phyloP scores from a whole-genome alignment of 2,329 filamentous ascomycete genomes.

The Chaetomiaceae sp. region DNA sequence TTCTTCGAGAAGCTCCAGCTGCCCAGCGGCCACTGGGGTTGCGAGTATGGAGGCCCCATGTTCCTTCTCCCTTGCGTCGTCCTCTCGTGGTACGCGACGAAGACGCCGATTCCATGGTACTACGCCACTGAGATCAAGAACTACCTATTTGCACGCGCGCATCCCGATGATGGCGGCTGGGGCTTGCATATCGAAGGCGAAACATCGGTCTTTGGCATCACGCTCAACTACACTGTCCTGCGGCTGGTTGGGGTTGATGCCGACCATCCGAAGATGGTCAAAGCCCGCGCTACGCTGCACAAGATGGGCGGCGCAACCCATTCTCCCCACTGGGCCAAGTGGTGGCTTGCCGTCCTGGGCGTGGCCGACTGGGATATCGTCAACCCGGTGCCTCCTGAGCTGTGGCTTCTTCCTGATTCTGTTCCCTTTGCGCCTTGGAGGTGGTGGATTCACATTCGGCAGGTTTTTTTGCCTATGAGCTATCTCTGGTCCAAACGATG shows the following conservation, averaged over 20 bases:
- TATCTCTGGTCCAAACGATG: constrained; percentile 83
- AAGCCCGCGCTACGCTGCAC: constrained; percentile 75
- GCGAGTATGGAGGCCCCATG: constrained; percentile 97
- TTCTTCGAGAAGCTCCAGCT: constrained; percentile 91
- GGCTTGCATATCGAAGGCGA: constrained; percentile 92
- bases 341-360: constrained; percentile 82
- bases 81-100: constrained; percentile 80
- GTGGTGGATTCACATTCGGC: constrained; percentile 98
- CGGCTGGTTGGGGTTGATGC: constrained; percentile 76
- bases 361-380: constrained; percentile 86
- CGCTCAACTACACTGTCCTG: constrained; percentile 78
- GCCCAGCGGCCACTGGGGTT: constrained; percentile 86
- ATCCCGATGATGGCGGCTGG: constrained; percentile 92
- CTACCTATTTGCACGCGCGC: constrained; percentile 79
- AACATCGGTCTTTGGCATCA: constrained; percentile 84
- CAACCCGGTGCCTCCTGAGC: constrained; percentile 86
- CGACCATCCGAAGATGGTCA: constrained; percentile 79
- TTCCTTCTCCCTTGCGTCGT: constrained; percentile 85
- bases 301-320: constrained; percentile 78
- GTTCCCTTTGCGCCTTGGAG: constrained; percentile 83
- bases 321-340: constrained; percentile 93
- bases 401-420: constrained; percentile 92
- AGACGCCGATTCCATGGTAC: constrained; percentile 74
- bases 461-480: constrained; percentile 89
- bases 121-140: constrained; percentile 85